Percentiles rank a stretch among this genome's conserved stretches.
Evolutionary conservation across 2,329 filamentous ascomycete species (phyloP).

Genomic region (Neobulgaria alba): DNA sequence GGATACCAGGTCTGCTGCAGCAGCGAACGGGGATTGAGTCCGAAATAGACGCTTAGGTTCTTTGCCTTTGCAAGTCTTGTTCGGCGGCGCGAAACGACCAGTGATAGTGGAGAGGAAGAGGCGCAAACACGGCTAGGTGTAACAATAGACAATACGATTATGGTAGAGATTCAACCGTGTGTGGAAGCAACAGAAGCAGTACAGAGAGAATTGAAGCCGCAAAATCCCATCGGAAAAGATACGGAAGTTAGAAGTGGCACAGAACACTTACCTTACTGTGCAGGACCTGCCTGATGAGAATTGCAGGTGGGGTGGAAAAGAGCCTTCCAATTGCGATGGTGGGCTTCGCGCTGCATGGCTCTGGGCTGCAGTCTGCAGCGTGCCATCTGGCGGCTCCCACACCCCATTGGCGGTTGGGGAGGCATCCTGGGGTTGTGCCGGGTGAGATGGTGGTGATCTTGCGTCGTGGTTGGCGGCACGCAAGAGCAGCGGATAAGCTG

Average conservation of each 20-base stretch:
- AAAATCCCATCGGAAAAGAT: neutral
- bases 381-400: neutral
- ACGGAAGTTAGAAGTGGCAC: neutral
- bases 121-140: neutral
- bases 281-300: too few species aligned
- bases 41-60: slow-evolving; percentile 24
- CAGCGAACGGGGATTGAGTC: slow-evolving; percentile 12
- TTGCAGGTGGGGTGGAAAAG: slow-evolving; percentile 11
- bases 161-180: too few species aligned
- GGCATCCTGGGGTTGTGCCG: slow-evolving; percentile 9
- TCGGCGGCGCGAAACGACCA: neutral
- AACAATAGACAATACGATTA: too few species aligned
- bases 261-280: neutral
- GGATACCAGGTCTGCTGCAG: slow-evolving; percentile 12
- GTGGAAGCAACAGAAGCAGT: too few species aligned
- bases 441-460: slow-evolving; percentile 13
- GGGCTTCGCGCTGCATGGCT: slow-evolving; percentile 19
- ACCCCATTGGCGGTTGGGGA: slow-evolving; percentile 12
- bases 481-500: too few species aligned
- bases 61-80: neutral
- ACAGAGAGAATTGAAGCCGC: too few species aligned
- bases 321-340: slow-evolving; percentile 13
- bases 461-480: slow-evolving; percentile 19
- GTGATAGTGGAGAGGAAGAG: neutral
- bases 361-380: slow-evolving; percentile 8